Evolutionary conservation across 768 basidiomycete species (phyloP).

Genomic region (Termitomyces eurrhizus): DNA sequence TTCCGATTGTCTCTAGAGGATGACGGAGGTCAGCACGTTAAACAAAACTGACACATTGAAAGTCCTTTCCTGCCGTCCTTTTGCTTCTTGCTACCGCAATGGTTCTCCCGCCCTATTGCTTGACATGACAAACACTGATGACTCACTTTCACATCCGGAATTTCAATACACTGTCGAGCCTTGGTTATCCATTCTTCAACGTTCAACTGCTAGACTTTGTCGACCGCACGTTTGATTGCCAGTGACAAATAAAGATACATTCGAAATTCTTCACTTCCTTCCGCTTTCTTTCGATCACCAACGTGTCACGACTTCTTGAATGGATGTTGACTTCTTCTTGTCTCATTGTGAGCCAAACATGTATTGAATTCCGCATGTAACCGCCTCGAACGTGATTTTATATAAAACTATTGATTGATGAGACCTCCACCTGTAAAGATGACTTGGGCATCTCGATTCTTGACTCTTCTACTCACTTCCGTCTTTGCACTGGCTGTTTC

Average conservation of each 20-base stretch:
- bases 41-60: background rate
- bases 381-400: background rate
- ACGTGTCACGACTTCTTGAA: background rate
- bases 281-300: background rate
- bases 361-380: background rate
- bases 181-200: background rate
- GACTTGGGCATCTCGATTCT: background rate
- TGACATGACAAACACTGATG: background rate
- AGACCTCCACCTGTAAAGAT: background rate
- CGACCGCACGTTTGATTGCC: background rate
- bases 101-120: background rate
- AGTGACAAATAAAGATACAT: too few relatives aligned
- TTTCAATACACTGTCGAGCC: background rate
- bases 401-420: background rate
- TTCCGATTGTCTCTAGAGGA: too few relatives aligned
- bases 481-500: background rate
- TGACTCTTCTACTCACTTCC: background rate
- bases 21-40: background rate
- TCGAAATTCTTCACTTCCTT: background rate
- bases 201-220: background rate
- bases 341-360: background rate
- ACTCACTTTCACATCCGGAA: background rate
- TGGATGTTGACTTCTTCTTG: background rate
- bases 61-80: background rate
- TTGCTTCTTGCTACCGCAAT: background rate